A percentile compares a stretch with the other conserved stretches of the same genome.
Conservation (phyloP, 23 red algal genomes). For the Gracilaria caudata region DNA sequence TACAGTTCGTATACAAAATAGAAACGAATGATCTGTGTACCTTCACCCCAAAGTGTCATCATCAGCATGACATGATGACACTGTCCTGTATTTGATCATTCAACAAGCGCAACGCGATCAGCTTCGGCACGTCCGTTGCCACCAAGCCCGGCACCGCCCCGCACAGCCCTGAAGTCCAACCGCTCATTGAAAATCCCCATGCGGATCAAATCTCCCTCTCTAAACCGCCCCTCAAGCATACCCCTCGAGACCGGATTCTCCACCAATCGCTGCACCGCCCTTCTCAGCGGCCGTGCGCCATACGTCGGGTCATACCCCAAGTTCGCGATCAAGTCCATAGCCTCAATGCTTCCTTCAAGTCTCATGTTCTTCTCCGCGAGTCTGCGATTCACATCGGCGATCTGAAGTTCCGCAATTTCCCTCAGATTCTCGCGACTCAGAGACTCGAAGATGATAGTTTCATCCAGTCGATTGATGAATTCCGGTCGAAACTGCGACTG, state of each 20-base stretch:
- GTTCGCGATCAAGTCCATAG: constrained; percentile 83
- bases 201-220: constrained; percentile 77
- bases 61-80: not conserved
- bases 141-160: constrained; percentile 37
- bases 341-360: constrained; percentile 66
- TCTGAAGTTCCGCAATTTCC: constrained; percentile 86
- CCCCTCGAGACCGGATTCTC: constrained; percentile 95
- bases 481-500: constrained; percentile 93
- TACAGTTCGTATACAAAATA: no score
- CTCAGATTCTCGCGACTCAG: constrained; percentile 77
- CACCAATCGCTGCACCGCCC: constrained; percentile 93
- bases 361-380: constrained; percentile 83
- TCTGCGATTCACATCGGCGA: constrained; percentile 81
- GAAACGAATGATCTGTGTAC: not conserved
- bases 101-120: constrained; percentile 39
- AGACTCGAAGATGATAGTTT: constrained; percentile 98
- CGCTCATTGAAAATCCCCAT: constrained; percentile 48
- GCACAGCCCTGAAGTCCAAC: constrained; percentile 41
- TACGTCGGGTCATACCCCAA: constrained; percentile 94
- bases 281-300: constrained; percentile 86
- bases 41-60: not conserved
- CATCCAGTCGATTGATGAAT: constrained; percentile 99
- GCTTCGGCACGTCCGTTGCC: constrained; percentile 9
- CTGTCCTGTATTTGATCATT: no score
- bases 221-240: constrained; percentile 84